Conservation (phyloP, 2,329 filamentous ascomycete genomes). For the Neophaeococcomyces mojaviensis region DNA sequence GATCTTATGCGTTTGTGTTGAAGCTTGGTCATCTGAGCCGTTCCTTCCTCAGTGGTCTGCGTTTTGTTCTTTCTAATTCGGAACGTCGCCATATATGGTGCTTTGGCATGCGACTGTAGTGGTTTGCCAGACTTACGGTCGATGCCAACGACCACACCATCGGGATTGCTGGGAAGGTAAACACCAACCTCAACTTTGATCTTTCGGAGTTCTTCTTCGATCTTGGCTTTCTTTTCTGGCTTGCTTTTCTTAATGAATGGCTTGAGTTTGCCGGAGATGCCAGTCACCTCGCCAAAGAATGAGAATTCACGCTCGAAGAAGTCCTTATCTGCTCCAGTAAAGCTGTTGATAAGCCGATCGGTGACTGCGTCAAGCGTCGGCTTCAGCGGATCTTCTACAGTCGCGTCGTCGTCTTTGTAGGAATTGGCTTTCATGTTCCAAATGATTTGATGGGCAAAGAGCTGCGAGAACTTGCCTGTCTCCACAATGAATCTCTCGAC, state of each 20-base stretch:
- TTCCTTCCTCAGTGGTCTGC: slow-evolving; percentile 41
- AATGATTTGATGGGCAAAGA: slow-evolving; percentile 98
- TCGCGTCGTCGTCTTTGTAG: slow-evolving; percentile 91
- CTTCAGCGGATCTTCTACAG: slow-evolving; percentile 84
- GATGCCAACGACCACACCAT: slow-evolving; percentile 94
- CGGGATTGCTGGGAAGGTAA: slow-evolving; percentile 93
- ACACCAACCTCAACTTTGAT: slow-evolving; percentile 96
- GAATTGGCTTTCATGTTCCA: slow-evolving; percentile 99
- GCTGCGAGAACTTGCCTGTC: slow-evolving; percentile 92
- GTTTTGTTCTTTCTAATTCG: slow-evolving; percentile 75
- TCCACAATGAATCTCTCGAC: slow-evolving; percentile 95
- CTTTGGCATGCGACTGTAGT: slow-evolving; percentile 94
- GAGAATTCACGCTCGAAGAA: slow-evolving; percentile 94
- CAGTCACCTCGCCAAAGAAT: slow-evolving; percentile 97
- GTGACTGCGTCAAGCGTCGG: slow-evolving; percentile 88
- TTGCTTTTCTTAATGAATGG: slow-evolving; percentile 88
- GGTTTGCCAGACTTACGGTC: slow-evolving; percentile 97
- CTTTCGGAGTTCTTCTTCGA: slow-evolving; percentile 94
- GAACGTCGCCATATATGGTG: slow-evolving; percentile 98
- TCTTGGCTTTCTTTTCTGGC: slow-evolving; percentile 97
- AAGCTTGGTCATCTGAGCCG: slow-evolving; percentile 30
- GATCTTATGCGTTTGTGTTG: slow-evolving; percentile 20
- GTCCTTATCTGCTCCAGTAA: slow-evolving; percentile 65
- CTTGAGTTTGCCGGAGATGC: slow-evolving; percentile 89
- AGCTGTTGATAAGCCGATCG: slow-evolving; percentile 72